phyloP scores from a whole-genome alignment of 352 stramenopile genomes.

The Phytophthora podocarpi region DNA sequence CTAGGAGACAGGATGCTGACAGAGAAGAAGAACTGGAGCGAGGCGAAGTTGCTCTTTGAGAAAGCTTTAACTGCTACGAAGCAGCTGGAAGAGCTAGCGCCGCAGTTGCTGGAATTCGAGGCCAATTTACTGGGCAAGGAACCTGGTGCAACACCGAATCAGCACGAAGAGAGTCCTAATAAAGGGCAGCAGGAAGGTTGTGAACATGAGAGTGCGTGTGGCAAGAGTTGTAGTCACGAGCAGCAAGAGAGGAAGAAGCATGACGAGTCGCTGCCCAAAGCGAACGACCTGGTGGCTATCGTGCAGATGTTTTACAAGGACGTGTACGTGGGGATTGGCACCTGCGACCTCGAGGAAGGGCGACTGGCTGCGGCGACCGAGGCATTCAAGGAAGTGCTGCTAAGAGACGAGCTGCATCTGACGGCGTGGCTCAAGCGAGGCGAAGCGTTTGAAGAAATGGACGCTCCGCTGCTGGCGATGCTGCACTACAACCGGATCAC shows the following conservation, averaged over 20 bases:
- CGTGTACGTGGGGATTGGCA: slow-evolving; percentile 57
- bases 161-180: slow-evolving; percentile 2
- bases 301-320: slow-evolving; percentile 77
- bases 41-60: slow-evolving; percentile 38
- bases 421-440: slow-evolving; percentile 60
- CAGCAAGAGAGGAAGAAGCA: slow-evolving; percentile 13
- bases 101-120: slow-evolving; percentile 40
- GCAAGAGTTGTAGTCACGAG: slow-evolving; percentile 20
- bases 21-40: background rate
- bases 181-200: slow-evolving; percentile 1
- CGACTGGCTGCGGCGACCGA: slow-evolving; percentile 52
- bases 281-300: slow-evolving; percentile 56
- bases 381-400: slow-evolving; percentile 71
- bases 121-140: slow-evolving; percentile 8
- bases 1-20: slow-evolving; percentile 36
- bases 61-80: slow-evolving; percentile 35
- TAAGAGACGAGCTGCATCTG: slow-evolving; percentile 54
- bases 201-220: slow-evolving; percentile 9
- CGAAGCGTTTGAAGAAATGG: slow-evolving; percentile 59
- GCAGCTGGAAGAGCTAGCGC: slow-evolving; percentile 46
- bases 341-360: slow-evolving; percentile 37
- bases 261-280: slow-evolving; percentile 35
- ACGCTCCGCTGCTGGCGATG: slow-evolving; percentile 63
- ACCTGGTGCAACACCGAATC: background rate
- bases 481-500: slow-evolving; percentile 70